These are phyloP conservation scores for Sparassis latifolia DNA, from an alignment of 1,284 basidiomycete genomes.

Conservation along the genomic window DNA sequence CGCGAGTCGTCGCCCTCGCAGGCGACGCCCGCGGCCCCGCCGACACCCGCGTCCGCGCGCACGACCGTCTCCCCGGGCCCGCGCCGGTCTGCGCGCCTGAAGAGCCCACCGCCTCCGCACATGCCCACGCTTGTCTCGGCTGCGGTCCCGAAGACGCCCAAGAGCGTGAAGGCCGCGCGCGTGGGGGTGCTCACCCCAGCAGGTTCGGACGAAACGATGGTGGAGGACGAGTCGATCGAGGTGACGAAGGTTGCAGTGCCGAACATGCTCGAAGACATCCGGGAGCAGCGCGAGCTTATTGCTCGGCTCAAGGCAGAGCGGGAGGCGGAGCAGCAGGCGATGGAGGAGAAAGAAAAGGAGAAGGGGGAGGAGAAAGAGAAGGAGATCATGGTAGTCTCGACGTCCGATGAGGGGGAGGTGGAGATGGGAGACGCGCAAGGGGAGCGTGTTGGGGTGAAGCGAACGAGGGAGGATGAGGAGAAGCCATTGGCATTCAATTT, in stretches of 20 bases:
- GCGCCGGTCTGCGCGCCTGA: conserved; percentile 49
- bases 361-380: conserved; percentile 17
- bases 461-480: conserved; percentile 49
- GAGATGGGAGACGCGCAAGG: conserved; percentile 6
- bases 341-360: conserved; percentile 20
- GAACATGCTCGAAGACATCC: conserved; percentile 62
- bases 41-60: conserved; percentile 21
- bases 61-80: conserved; percentile 15
- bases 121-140: conserved; percentile 25
- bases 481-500: conserved; percentile 50
- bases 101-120: conserved; percentile 35
- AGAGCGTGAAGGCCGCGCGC: conserved; percentile 33
- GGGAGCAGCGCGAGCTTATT: conserved; percentile 67
- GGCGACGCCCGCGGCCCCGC: conserved; percentile 7
- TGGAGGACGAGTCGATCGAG: conserved; percentile 51
- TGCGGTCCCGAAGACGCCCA: conserved; percentile 19
- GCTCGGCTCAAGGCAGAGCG: conserved; percentile 55
- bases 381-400: conserved; percentile 1
- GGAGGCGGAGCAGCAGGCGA: conserved; percentile 20
- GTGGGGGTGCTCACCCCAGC: conserved; percentile 39
- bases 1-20: conserved; percentile 50
- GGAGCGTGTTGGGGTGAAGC: conserved; percentile 25
- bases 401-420: conserved; percentile 16
- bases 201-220: conserved; percentile 53
- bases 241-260: conserved; percentile 48